Base-by-base conservation (phyloP, 352 stramenopile species). In the Phytophthora cactorum region DNA sequence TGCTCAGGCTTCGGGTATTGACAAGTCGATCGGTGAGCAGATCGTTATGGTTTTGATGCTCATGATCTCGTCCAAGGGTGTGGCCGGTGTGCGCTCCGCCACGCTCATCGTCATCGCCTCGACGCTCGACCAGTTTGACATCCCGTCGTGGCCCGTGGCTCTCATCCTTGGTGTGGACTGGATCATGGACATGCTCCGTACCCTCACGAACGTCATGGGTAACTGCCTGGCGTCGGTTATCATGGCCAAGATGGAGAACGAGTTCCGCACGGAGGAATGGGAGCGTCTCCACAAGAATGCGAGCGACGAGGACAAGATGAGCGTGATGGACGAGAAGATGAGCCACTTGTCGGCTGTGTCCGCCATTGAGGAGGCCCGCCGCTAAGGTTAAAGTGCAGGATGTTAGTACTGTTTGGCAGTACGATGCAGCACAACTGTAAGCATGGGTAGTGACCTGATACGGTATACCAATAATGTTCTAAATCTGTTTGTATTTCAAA, bases 211-310 rank as follows among this genome's bases (percentile, higher is more conserved):
- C 53, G 75, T 89, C 2, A 69, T 81, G 47, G 78, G 80, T 29
- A 89, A 89, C 68, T 86, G 78, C 28, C 52, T 89, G 12, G 80
- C 80, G 0, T 68, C 80, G 6, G 71, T 84, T 12, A 70, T 85
- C n/a, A 89, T 89, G 80, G 80, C 80, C 58, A 89, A 89, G 59
- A 61, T 85, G 29, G 80, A 89, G 68, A 79, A 81, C 28, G 78
- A 85, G 54, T 89, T 86, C 67, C 80, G 80, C 38, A 86, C 75
- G 34, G 70, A 80, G 31, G 61, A 75, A 41, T 89, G 80, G 77
- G 60, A 85, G 57, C 65, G 53, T 3, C 27, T 8, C 14, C 28
- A 15, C 27, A 64, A 51, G n/a, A 7, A 29, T 14, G n/a, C 5
- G 43, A 41, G 5, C 10, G 46, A 31, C 0, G 66, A 74, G 1